Percentiles rank a stretch among this genome's conserved stretches.
Evolutionary conservation across 116 monocot genomes (phyloP).

Genomic region (Thalassia testudinum): DNA sequence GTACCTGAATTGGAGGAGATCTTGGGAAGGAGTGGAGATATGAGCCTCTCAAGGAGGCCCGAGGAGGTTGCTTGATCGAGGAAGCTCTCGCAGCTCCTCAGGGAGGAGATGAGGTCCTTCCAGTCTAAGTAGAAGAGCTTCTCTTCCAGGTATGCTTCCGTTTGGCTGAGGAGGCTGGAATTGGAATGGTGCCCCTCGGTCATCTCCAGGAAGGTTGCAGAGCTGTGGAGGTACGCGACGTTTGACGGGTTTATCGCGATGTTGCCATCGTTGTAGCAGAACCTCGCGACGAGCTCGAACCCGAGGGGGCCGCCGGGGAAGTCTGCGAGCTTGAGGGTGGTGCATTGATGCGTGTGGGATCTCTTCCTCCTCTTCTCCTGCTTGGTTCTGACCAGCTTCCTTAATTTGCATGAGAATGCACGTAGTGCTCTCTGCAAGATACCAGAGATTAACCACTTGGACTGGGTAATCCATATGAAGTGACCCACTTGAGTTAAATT

Average conservation of each 20-base stretch:
- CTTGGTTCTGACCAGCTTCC: constrained; percentile 14
- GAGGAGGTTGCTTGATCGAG: constrained; percentile 18
- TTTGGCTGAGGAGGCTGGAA: constrained; percentile 21
- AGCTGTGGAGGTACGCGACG: constrained; percentile 27
- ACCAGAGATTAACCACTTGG: neutral
- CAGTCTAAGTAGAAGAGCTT: constrained; percentile 46
- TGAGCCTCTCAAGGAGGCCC: constrained; percentile 27
- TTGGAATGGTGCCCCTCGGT: constrained; percentile 21
- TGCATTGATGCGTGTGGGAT: constrained; percentile 1
- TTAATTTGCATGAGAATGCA: constrained; percentile 32
- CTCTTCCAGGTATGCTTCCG: constrained; percentile 34
- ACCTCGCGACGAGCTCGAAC: constrained; percentile 37
- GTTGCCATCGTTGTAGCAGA: constrained; percentile 47
- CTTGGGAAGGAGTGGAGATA: constrained; percentile 28
- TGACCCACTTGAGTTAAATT: neutral
- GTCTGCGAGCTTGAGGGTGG: constrained; percentile 21
- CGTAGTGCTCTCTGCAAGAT: constrained; percentile 20
- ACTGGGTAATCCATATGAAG: neutral
- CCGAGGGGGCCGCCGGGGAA: constrained; percentile 41
- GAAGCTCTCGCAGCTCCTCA: constrained; percentile 34
- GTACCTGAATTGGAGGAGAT: constrained; percentile 28
- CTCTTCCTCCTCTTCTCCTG: constrained; percentile 19
- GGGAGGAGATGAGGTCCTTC: constrained; percentile 27
- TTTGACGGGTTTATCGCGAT: constrained; percentile 27
- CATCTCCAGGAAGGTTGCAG: constrained; percentile 30